phyloP scores from a whole-genome alignment of 1,139 yeast genomes.

The Zygosaccharomyces sapae region DNA sequence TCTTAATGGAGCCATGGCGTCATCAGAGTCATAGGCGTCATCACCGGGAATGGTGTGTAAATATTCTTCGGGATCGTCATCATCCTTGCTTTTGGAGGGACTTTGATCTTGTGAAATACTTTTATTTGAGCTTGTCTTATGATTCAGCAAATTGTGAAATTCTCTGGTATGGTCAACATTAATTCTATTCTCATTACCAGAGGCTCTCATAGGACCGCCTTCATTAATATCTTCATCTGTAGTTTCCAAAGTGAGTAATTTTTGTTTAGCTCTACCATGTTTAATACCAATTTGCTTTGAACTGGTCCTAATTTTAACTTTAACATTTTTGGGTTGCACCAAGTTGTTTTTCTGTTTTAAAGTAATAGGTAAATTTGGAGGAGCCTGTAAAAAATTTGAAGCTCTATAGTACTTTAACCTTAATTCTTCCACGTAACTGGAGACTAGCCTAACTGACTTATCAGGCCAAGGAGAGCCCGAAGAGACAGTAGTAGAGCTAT shows the following conservation, averaged over 20 bases:
- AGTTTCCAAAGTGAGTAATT: slow-evolving; percentile 34
- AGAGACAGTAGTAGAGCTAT: slow-evolving; percentile 12
- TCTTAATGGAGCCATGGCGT: slow-evolving; percentile 35
- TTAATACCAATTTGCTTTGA: slow-evolving; percentile 37
- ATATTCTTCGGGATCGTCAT: slow-evolving; percentile 21
- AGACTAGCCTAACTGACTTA: slow-evolving; percentile 29
- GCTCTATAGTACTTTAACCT: slow-evolving; percentile 33
- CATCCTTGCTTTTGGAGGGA: slow-evolving; percentile 14
- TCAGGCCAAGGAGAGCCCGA: slow-evolving; percentile 21
- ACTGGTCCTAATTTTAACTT: slow-evolving; percentile 36
- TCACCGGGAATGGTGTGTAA: slow-evolving; percentile 36
- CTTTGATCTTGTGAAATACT: slow-evolving; percentile 3
- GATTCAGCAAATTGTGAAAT: slow-evolving; percentile 30
- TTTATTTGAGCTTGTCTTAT: slow-evolving; percentile 16
- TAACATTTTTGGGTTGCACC: slow-evolving; percentile 35
- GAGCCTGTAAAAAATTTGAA: slow-evolving; percentile 35
- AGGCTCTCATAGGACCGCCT: slow-evolving; percentile 8
- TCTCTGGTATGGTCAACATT: slow-evolving; percentile 34
- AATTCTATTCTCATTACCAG: slow-evolving; percentile 13
- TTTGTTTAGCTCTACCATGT: slow-evolving; percentile 37
- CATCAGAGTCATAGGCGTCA: slow-evolving; percentile 37
- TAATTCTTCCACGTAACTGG: slow-evolving; percentile 36
- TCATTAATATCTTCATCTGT: slow-evolving; percentile 27
- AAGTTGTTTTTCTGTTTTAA: slow-evolving; percentile 34
- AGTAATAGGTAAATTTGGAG: slow-evolving; percentile 35